A percentile compares a stretch with the other conserved stretches of the same genome.
These are phyloP conservation scores for Plantago rigida DNA, from an alignment of 305 asterid genomes.

Conservation along the genomic window DNA sequence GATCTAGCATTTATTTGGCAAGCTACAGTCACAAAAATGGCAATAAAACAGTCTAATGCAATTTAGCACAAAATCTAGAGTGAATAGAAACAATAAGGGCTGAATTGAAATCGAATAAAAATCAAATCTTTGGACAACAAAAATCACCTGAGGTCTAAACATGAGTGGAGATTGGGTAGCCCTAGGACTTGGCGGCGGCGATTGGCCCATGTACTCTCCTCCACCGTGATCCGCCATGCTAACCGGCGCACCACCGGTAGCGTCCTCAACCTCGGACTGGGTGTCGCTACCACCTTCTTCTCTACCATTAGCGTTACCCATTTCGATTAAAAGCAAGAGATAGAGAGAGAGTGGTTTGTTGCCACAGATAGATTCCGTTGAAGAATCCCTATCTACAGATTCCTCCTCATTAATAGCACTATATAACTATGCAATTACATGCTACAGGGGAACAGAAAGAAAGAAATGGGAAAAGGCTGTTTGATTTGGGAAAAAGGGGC, in stretches of 20 bases:
- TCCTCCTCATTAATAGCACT: background rate
- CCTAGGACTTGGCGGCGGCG: slow-evolving; percentile 92
- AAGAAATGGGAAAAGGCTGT: background rate
- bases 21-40: slow-evolving; percentile 26
- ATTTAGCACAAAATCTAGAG: slow-evolving; percentile 16
- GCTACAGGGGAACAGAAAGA: background rate
- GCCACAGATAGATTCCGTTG: too few species aligned
- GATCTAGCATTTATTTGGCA: slow-evolving; percentile 36
- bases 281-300: slow-evolving; percentile 39
- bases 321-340: slow-evolving; percentile 14
- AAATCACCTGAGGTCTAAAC: slow-evolving; percentile 74
- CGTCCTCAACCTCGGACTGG: slow-evolving; percentile 41
- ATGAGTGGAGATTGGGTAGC: slow-evolving; percentile 76
- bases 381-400: slow-evolving; percentile 12
- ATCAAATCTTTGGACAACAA: slow-evolving; percentile 8
- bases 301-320: slow-evolving; percentile 82
- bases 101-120: slow-evolving; percentile 12
- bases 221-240: slow-evolving; percentile 36
- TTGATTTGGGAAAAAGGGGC: slow-evolving; percentile 2
- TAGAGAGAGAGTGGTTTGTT: background rate
- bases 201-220: slow-evolving; percentile 21
- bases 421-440: background rate
- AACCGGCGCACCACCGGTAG: slow-evolving; percentile 33
- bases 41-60: slow-evolving; percentile 19
- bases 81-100: slow-evolving; percentile 18